Percentiles rank a stretch among this genome's conserved stretches.
These are phyloP conservation scores for Yamadazyma pseudoaaseri DNA, from an alignment of 1,139 yeast genomes.

Conservation along the genomic window DNA sequence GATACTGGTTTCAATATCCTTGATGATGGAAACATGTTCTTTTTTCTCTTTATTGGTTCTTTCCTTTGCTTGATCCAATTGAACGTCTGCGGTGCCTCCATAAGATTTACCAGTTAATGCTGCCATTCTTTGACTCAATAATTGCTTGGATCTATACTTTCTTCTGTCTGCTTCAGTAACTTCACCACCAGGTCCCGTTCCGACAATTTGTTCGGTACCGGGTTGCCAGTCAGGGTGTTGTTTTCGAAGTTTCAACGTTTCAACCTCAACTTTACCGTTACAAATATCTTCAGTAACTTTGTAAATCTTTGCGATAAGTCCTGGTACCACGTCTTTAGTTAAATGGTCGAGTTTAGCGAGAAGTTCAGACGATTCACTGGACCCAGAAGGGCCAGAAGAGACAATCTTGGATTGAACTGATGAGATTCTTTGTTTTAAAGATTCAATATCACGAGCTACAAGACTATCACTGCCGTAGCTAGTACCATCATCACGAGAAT, in stretches of 20 bases:
- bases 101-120: constrained; percentile 77
- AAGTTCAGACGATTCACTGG: constrained; percentile 42
- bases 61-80: constrained; percentile 54
- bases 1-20: constrained; percentile 74
- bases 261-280: constrained; percentile 62
- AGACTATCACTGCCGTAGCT: constrained; percentile 17
- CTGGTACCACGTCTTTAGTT: constrained; percentile 66
- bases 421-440: constrained; percentile 60
- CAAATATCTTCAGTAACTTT: constrained; percentile 67
- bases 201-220: constrained; percentile 54
- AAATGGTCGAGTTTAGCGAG: constrained; percentile 51
- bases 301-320: constrained; percentile 59
- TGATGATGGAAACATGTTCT: constrained; percentile 56
- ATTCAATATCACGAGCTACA: constrained; percentile 53
- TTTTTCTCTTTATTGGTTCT: constrained; percentile 55
- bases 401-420: constrained; percentile 51
- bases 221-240: constrained; percentile 62
- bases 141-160: constrained; percentile 75
- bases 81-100: constrained; percentile 36
- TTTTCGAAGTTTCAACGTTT: constrained; percentile 51
- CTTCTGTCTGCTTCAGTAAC: constrained; percentile 79
- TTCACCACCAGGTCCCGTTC: constrained; percentile 84
- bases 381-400: constrained; percentile 25
- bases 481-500: constrained; percentile 56
- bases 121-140: constrained; percentile 83